These are phyloP conservation scores for Daldinia concentrica DNA, from an alignment of 495 filamentous ascomycete genomes.

Conservation along the genomic window DNA sequence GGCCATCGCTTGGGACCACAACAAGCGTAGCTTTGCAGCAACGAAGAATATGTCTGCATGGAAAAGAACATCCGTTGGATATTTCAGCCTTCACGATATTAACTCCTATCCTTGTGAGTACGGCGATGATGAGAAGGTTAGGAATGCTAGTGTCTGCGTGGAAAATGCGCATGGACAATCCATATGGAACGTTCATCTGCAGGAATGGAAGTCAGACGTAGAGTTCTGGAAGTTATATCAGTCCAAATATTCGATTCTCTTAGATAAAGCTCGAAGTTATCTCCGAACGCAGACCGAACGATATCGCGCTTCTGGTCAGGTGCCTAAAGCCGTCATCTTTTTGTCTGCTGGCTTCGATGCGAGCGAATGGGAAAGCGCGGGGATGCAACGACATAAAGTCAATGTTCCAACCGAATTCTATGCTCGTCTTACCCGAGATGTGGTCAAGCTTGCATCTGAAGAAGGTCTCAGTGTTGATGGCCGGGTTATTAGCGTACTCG, in stretches of 20 bases:
- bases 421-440: slow-evolving; percentile 84
- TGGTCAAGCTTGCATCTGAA: slow-evolving; percentile 83
- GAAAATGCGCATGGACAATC: slow-evolving; percentile 91
- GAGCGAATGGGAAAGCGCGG: slow-evolving; percentile 87
- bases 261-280: slow-evolving; percentile 82
- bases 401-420: slow-evolving; percentile 98
- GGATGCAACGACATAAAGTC: slow-evolving; percentile 93
- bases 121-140: slow-evolving; percentile 88
- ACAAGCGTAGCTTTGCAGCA: slow-evolving; percentile 63
- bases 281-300: slow-evolving; percentile 73
- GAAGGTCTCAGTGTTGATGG: slow-evolving; percentile 80
- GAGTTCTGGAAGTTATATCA: slow-evolving; percentile 93
- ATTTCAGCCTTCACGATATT: slow-evolving; percentile 96
- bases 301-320: slow-evolving; percentile 58
- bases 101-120: slow-evolving; percentile 95
- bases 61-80: slow-evolving; percentile 88
- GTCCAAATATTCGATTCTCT: slow-evolving; percentile 73
- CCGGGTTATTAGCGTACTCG: slow-evolving; percentile 88
- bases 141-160: slow-evolving; percentile 89
- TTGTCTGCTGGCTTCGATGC: slow-evolving; percentile 96
- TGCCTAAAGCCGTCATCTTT: slow-evolving; percentile 87
- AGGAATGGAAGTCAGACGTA: slow-evolving; percentile 79
- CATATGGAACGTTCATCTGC: slow-evolving; percentile 95
- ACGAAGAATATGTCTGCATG: slow-evolving; percentile 73
- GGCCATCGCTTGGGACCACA: slow-evolving; percentile 88